Evolutionary conservation across 768 basidiomycete species (phyloP), one percentile per base, ranked within the genome.

Genomic region (Suillus spraguei): DNA sequence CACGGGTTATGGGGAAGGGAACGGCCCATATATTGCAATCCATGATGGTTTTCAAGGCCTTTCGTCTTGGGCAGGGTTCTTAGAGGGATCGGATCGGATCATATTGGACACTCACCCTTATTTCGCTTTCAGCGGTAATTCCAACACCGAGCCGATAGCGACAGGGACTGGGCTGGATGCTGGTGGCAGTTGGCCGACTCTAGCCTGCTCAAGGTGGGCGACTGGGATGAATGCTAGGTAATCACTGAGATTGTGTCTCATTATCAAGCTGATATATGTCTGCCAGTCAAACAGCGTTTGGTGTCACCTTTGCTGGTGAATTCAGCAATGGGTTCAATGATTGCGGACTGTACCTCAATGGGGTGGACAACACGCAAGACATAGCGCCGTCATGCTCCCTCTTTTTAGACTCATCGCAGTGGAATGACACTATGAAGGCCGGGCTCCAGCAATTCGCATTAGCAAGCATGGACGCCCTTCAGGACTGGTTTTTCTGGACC

Each of bases 401-500:
- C 77, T 74, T 76, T 69, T 11, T 70, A 67, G 81, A 89, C 68
- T 84, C 82, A 67, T 75, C 79, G 63, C 81, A 76, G 38, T 91
- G 85, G 84, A 79, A 79, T 64, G 74, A 77, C 59, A 76, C 81
- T 14, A 78, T 78, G 70, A 88, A 86, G 75, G 73, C 74, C 5
- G 86, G 86, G n/a, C 69, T 90, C 35, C 77, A 75, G 75, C 71
- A 79, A 66, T 84, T 86, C 66, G 79, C 81, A 13, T 72, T 82
- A 68, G 81, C 84, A 20, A 80, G 81, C 63, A 90, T 90, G 88
- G 89, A 90, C 64, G 84, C 87, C 2, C 77, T 88, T 64, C 81
- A 83, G 66, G 81, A 89, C 71, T 89, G 80, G 80, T 91, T 87
- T 77, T 91, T 83, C 81, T 92, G 90, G 90, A 90, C 88, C 10